phyloP scores from a whole-genome alignment of 805 yeast species.

The Saccharomycopsis synnaedendra region DNA sequence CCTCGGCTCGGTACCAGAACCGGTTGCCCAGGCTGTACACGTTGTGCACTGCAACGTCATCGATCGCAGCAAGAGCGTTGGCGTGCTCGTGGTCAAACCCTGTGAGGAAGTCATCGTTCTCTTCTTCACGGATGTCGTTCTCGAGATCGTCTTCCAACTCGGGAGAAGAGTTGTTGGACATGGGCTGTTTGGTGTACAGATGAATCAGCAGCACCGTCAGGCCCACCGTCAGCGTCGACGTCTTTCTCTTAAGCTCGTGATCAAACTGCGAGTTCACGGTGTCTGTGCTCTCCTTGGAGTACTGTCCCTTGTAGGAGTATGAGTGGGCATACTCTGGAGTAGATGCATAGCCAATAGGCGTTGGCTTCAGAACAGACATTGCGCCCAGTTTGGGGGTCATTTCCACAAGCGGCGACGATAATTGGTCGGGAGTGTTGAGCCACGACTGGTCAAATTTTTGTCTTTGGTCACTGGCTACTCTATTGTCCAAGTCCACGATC shows the following conservation, averaged over 20 bases:
- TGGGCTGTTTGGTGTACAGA: slow-evolving; percentile 7
- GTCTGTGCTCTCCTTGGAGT: slow-evolving; percentile 10
- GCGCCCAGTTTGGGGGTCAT: slow-evolving; percentile 6
- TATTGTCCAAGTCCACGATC: slow-evolving; percentile 10
- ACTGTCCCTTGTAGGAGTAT: slow-evolving; percentile 9
- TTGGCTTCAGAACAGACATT: slow-evolving; percentile 8
- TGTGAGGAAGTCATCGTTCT: slow-evolving; percentile 5
- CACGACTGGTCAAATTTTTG: slow-evolving; percentile 4
- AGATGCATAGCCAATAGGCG: not conserved
- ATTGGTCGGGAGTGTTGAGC: slow-evolving; percentile 23
- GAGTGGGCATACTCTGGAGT: slow-evolving; percentile 10
- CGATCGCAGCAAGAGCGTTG: slow-evolving; percentile 21
- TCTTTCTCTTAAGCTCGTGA: slow-evolving; percentile 5
- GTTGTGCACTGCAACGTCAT: slow-evolving; percentile 27
- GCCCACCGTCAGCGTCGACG: slow-evolving; percentile 9
- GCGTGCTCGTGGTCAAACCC: slow-evolving; percentile 5
- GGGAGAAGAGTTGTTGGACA: slow-evolving; percentile 9
- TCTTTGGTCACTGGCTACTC: slow-evolving; percentile 1
- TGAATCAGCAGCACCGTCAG: slow-evolving; percentile 13
- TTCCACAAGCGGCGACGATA: slow-evolving; percentile 2
- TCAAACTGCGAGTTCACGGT: slow-evolving; percentile 11
- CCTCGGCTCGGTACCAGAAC: slow-evolving; percentile 41
- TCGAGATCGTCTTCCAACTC: slow-evolving; percentile 3
- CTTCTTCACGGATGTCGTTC: slow-evolving; percentile 4
- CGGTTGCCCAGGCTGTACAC: slow-evolving; percentile 31